Evolutionary conservation across 2,329 filamentous ascomycete species (phyloP).

Genomic region (Phialophora tarda): DNA sequence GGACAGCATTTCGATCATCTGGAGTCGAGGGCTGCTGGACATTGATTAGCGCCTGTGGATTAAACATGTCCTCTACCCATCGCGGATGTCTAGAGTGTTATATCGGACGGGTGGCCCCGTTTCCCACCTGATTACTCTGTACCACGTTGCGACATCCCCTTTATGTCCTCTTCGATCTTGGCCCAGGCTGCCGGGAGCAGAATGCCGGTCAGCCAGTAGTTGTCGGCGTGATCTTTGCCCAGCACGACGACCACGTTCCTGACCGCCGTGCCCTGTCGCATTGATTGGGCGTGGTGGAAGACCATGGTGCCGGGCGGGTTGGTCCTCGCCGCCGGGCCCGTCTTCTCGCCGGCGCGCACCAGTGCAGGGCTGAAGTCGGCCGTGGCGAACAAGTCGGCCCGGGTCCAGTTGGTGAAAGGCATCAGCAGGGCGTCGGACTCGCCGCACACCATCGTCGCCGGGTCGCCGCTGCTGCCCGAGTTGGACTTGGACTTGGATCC

Average conservation of each 20-base stretch:
- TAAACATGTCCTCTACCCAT: too few relatives aligned
- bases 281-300: conserved; percentile 1
- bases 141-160: neutral
- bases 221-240: conserved; percentile 3
- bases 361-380: conserved; percentile 4
- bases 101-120: too few relatives aligned
- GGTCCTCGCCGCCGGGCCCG: neutral
- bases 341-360: conserved; percentile 3
- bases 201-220: conserved; percentile 11
- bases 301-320: conserved; percentile 5
- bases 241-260: conserved; percentile 5
- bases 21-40: too few relatives aligned
- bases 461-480: neutral
- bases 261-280: neutral
- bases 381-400: conserved; percentile 6
- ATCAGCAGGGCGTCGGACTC: conserved; percentile 5
- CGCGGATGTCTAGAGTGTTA: too few relatives aligned
- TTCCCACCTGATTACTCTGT: too few relatives aligned
- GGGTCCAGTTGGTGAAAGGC: conserved; percentile 11
- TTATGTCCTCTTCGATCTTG: conserved; percentile 3
- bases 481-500: neutral
- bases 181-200: conserved; percentile 3
- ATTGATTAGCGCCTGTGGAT: too few relatives aligned
- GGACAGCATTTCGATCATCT: too few relatives aligned
- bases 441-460: neutral